Evolutionary conservation across 371 early-diverging fungal species (phyloP), one percentile per base, ranked within the genome.

Genomic region (Circinella minor): DNA sequence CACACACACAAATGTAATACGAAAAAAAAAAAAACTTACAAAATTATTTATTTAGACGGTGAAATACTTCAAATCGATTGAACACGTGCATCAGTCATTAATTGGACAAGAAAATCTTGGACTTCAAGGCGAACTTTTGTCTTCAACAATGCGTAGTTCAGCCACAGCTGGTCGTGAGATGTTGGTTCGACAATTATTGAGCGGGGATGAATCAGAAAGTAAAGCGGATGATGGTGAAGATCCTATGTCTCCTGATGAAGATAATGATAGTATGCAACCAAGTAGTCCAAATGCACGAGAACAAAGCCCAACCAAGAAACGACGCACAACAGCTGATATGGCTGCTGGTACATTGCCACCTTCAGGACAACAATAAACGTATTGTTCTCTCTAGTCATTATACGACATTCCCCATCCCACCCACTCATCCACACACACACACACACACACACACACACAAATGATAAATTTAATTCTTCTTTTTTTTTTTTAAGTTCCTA

Each of bases 11-110:
- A 43, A 11, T 3, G 62, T 27, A 61, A 11, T 43, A 61, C n/a
- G 38, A 5, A 27, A 27, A 27, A 27, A 27, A 27, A 27, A 27
- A 27, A 2, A 27, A 2, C 27, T 27, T 27, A 27, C 27, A 27
- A 27, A 27, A 27, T 27, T 36, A 36, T 36, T 18, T 15, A 36
- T 27, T 11, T 64, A 80, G 85, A 94, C 94, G 7, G 94, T 94
- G 63, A 90, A 91, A 77, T 94, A 94, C 77, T 94, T 94, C 81
- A 93, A 93, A 82, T 91, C 91, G 55, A 95, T 95, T 70, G 95
- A 95, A 74, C 91, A 93, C 80, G 95, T 93, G 27, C 93, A 93
- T 64, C 86, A 91, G 69, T 84, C 91, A 73, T 77, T 94, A 61
- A 90, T 94, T 73, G 94, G 94, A 55, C 82, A 87, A 55, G 92